A percentile compares a stretch with the other conserved stretches of the same genome.
Evolutionary conservation across 1,284 basidiomycete species (phyloP).

Genomic region (Cutaneotrichosporon mucoides): DNA sequence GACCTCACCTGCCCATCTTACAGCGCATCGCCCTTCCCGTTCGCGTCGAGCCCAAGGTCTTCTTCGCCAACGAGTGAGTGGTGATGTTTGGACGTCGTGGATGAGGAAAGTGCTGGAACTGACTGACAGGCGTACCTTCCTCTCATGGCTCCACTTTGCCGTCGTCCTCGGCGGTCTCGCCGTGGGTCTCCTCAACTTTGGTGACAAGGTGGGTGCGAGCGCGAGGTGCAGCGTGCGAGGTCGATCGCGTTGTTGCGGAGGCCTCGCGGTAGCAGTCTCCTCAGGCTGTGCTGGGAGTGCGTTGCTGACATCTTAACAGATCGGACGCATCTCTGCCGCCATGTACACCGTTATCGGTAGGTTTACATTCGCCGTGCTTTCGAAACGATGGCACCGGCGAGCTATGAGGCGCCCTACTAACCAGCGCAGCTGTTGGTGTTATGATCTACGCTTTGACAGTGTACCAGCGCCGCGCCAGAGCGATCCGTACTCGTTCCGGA

Average conservation of each 20-base stretch:
- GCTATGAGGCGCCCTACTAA: background rate
- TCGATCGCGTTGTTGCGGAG: too few relatives aligned
- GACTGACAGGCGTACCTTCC: conserved; percentile 61
- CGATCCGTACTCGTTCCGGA: conserved; percentile 84
- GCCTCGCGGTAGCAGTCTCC: too few relatives aligned
- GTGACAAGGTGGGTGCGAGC: conserved; percentile 66
- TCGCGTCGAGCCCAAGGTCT: conserved; percentile 82
- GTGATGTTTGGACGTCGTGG: too few relatives aligned
- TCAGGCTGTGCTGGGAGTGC: background rate
- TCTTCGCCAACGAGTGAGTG: conserved; percentile 84
- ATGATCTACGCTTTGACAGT: conserved; percentile 95
- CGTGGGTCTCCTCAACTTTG: conserved; percentile 96
- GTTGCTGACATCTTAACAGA: conserved; percentile 22
- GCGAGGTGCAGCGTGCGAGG: too few relatives aligned
- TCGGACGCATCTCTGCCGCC: conserved; percentile 49
- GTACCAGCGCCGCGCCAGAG: conserved; percentile 92
- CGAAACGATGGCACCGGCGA: too few relatives aligned
- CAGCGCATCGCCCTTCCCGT: conserved; percentile 87
- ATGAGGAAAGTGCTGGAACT: background rate
- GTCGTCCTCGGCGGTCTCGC: conserved; percentile 88
- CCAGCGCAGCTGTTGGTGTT: conserved; percentile 75
- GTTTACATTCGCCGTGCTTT: conserved; percentile 7
- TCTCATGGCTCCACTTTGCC: conserved; percentile 94
- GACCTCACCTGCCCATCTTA: background rate
- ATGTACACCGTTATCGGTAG: conserved; percentile 50